Base-by-base conservation (phyloP, 179 eudicot genomes). In the Corrigiola litoralis region DNA sequence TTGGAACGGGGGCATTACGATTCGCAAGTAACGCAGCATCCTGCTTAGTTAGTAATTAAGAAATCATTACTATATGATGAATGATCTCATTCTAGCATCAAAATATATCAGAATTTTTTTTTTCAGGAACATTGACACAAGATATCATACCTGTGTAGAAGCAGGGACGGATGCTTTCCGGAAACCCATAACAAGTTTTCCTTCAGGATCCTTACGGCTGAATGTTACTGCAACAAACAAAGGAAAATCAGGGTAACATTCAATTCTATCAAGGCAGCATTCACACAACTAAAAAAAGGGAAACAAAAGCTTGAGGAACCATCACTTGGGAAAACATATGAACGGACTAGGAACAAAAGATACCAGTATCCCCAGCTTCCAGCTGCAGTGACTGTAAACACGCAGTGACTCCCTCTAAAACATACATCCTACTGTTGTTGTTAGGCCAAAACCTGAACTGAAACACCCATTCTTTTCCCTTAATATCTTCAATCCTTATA, bases 391-490 rank as follows among this genome's bases (percentile, higher is more conserved):
- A 95, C 60, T 95, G 99, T 66, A 95, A 88, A 81, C 97, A 95
- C 29, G 97, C 95, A 42, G 97, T 91, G 61, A 95, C 99, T 58
- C 99, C 99, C 85, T 95, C 99, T 72, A 95, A 73, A 67, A 95
- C 99, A 63, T 95, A 95, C 99, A 95, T 95, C 68, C 99, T 82
- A 82, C 99, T 95, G 76, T 91, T 95, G 73, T 95, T 95, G 65
- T 95, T 95, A 20, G 99, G 99, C 99, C 99, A 95, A 82, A 91
- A 95, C 58, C 99, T 82, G 80, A 91, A 95, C 83, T 95, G 99
- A 67, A 95, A 95, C 41, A 84, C 73, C 99, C 99, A 95, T 66
- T 95, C 97, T 78, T 84, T 95, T 36, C 99, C 99, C 85, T 95
- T 88, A 33, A 88, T 83, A 66, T 95, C 99, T 76, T 91, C 96